Evolutionary conservation across 345 rosid genomes (phyloP).

Genomic region (Rhizophora apiculata): DNA sequence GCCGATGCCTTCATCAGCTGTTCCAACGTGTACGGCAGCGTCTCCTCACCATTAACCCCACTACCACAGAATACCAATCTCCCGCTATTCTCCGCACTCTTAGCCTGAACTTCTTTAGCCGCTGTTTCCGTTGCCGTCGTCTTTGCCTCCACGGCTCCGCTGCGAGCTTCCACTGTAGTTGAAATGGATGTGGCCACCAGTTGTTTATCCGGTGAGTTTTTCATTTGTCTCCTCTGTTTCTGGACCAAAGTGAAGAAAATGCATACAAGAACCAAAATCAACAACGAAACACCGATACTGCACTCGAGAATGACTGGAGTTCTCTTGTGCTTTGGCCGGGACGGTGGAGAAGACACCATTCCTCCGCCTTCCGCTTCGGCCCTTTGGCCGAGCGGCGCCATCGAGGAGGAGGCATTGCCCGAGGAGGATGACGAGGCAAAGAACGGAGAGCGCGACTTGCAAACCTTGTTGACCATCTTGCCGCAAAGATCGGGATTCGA

Average conservation of each 20-base stretch:
- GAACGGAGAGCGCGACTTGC: conserved; percentile 61
- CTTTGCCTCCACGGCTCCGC: background rate
- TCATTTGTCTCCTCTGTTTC: background rate
- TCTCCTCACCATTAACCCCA: conserved; percentile 8
- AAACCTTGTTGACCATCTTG: conserved; percentile 58
- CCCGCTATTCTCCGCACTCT: conserved; percentile 47
- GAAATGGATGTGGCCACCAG: background rate
- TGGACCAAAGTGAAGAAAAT: background rate
- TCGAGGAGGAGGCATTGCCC: conserved; percentile 36
- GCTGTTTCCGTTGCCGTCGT: background rate
- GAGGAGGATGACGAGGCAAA: conserved; percentile 32
- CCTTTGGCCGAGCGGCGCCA: conserved; percentile 61
- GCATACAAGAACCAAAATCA: background rate
- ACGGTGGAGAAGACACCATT: conserved; percentile 38
- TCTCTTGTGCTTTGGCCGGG: conserved; percentile 36
- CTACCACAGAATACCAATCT: conserved; percentile 52
- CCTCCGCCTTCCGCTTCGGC: conserved; percentile 49
- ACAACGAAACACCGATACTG: background rate
- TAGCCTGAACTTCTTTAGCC: background rate
- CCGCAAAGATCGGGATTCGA: conserved; percentile 77
- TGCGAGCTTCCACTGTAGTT: background rate
- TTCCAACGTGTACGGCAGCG: conserved; percentile 56
- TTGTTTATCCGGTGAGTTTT: background rate
- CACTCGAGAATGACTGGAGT: conserved; percentile 22
- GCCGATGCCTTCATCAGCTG: conserved; percentile 94